Base-by-base conservation (phyloP, 2,329 filamentous ascomycete species). In the Pyricularia sp. region DNA sequence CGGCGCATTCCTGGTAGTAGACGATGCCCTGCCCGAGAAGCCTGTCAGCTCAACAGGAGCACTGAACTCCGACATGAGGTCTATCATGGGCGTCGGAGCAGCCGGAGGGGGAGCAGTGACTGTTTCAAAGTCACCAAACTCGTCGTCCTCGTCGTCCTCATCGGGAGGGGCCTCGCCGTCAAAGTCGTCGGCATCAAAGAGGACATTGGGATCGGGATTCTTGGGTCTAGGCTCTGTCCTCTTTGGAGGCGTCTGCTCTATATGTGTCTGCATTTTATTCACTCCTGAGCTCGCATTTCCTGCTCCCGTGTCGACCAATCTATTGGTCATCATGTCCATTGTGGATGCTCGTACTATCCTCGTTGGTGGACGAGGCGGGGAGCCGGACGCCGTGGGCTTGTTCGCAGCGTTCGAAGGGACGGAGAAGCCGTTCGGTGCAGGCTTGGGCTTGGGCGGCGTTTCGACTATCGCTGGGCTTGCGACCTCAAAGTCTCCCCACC, bases 401-500 rank as follows among this genome's bases (percentile, higher is more conserved):
- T 25, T 59, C 50, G 30, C 6, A 20, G 26, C 63, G 42, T 67
- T 68, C 67, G 64, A 23, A 42, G 28, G 28, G 33, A 50, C 26
- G 25, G 23, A 11, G 17, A 33, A 55, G 58, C 55, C 50, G 7
- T 68, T 58, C 23, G 64, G 67, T 3, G 65, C 14, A 20, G 64
- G 50, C 5, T 68, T 59, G 30, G 71, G 63, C 5, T 68, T 59
- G 33, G 71, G 63, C 1, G 68, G 36, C n/a, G 67, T n/a, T n/a
- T 68, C 33, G 31, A 61, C 23, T 42, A 66, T 28, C 64, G 68
- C 69, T 26, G 68, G 65, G 64, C 82, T 78, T 20, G 86, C 86
- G 64, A 84, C 82, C 76, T 90, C 88, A 73, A 91, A 91, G 69
- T 90, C 88, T 0, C 89, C 89, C 85, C 89, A 91, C 31, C 83